Base-by-base conservation (phyloP, 2,329 filamentous ascomycete genomes). In the Fusarium phyllophilum region DNA sequence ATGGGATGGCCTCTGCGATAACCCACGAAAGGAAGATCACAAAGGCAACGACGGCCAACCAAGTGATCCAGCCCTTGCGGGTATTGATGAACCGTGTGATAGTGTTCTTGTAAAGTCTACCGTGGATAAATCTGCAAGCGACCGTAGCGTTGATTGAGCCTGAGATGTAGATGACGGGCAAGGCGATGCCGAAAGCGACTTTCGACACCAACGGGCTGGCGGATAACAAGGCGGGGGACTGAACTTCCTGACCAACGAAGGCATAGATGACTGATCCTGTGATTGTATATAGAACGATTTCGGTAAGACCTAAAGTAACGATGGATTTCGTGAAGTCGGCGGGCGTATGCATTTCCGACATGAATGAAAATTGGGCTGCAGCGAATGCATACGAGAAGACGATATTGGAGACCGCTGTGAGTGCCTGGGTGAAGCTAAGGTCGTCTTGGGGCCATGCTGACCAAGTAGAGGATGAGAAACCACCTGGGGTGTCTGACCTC, bases 91-190 rank as follows among this genome's bases (percentile, higher is more conserved):
- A 86, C 60, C 82, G 82, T 51, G 80, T 81, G 62, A 86, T 75
- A 4, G 81, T 83, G 76, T 85, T 76, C 70, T 81, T 81, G 78
- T 81, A 86, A 15, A 83, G 70, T 36, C 85, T 82, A 9, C 81
- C 83, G 75, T 86, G 84, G 63, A 87, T 79, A 70, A 86, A 86
- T n/a, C 85, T 84, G 7, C 79, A 81, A 41, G 84, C 81, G 8
- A 86, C 84, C 4, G 83, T 85, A 20, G 84, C 85, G 81, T 93
- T 91, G 79, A 94, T 92, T 20, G 92, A 91, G 45, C 92, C 92
- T 0, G 92, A 91, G 72, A 94, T 90, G 75, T 94, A 87, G 78
- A 94, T 94, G 57, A 92, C 93, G 10, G 92, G 92, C 4, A 92
- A 84, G 1, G 91, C 92, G 70, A 94, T 82, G 26, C 91, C 91